Evolutionary conservation across 2,329 filamentous ascomycete species (phyloP).

Genomic region (Aspergillus unguis): DNA sequence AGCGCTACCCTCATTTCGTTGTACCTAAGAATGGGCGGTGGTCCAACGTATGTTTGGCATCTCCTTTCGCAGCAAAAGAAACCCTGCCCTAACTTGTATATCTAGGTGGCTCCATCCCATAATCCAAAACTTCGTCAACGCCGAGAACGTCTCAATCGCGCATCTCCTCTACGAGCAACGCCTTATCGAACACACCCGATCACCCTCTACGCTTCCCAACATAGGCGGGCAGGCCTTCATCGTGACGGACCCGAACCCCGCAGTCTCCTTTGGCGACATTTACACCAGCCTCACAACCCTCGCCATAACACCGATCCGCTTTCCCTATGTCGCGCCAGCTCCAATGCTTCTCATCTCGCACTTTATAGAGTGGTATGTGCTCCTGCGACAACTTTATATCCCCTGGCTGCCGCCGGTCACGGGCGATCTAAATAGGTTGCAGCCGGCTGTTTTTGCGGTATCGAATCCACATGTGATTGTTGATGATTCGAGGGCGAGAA

Average conservation of each 20-base stretch:
- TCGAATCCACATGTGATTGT: conserved; percentile 27
- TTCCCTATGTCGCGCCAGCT: conserved; percentile 24
- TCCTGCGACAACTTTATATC: conserved; percentile 27
- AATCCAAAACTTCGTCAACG: conserved; percentile 51
- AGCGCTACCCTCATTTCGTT: conserved; percentile 36
- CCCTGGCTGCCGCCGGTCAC: conserved; percentile 25
- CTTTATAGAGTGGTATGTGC: conserved; percentile 30
- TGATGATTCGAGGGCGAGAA: conserved; percentile 29
- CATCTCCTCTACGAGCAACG: conserved; percentile 54
- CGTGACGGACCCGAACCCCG: conserved; percentile 51
- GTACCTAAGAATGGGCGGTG: conserved; percentile 38
- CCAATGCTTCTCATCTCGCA: conserved; percentile 31
- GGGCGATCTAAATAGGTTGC: conserved; percentile 27
- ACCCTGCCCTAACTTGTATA: background rate
- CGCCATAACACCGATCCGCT: conserved; percentile 28
- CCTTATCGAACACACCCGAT: conserved; percentile 38
- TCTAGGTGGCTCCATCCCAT: conserved; percentile 45
- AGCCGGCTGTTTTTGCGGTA: conserved; percentile 33
- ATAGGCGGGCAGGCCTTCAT: conserved; percentile 48
- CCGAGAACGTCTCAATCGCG: conserved; percentile 53
- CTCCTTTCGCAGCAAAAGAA: no score
- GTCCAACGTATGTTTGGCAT: conserved; percentile 30
- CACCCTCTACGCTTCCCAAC: conserved; percentile 23
- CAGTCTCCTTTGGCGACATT: conserved; percentile 34
- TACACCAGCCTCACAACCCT: conserved; percentile 30